These are phyloP conservation scores for Solanum neorickii DNA, from an alignment of 257 asterid species.

Conservation along the genomic window DNA sequence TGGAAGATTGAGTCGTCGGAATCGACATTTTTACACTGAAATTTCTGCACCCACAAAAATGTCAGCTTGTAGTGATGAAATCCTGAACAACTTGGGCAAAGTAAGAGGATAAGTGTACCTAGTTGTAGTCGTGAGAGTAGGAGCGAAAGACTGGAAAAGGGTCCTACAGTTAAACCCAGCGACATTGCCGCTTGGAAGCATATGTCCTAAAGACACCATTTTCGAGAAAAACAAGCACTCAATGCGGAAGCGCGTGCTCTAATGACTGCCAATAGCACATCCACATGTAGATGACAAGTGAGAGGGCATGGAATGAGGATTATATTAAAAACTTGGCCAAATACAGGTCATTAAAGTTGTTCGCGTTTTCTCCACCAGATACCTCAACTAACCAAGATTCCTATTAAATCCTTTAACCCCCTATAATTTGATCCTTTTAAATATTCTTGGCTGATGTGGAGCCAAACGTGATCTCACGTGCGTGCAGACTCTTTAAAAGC, in stretches of 20 bases:
- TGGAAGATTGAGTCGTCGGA: constrained; percentile 12
- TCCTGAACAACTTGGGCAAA: not conserved
- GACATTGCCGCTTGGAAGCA: not conserved
- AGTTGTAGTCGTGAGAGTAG: not conserved
- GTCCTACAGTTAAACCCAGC: not conserved
- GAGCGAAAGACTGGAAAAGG: not conserved
- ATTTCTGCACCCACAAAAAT: constrained; percentile 7
- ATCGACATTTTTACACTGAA: constrained; percentile 41
- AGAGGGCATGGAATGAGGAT: not conserved
- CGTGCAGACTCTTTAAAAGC: too few relatives aligned
- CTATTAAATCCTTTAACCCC: too few relatives aligned
- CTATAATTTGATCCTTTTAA: too few relatives aligned
- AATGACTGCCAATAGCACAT: not conserved
- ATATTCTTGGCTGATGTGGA: too few relatives aligned
- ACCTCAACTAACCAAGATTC: too few relatives aligned
- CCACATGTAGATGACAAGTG: not conserved
- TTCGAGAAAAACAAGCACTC: not conserved
- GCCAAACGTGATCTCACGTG: too few relatives aligned
- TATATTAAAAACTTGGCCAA: too few relatives aligned
- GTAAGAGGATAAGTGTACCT: not conserved
- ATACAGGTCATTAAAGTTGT: too few relatives aligned
- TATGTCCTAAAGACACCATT: not conserved
- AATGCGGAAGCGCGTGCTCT: not conserved
- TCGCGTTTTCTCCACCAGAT: too few relatives aligned
- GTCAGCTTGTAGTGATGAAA: not conserved